These are phyloP conservation scores for Hura crepitans DNA, from an alignment of 441 rosid genomes.

Conservation along the genomic window DNA sequence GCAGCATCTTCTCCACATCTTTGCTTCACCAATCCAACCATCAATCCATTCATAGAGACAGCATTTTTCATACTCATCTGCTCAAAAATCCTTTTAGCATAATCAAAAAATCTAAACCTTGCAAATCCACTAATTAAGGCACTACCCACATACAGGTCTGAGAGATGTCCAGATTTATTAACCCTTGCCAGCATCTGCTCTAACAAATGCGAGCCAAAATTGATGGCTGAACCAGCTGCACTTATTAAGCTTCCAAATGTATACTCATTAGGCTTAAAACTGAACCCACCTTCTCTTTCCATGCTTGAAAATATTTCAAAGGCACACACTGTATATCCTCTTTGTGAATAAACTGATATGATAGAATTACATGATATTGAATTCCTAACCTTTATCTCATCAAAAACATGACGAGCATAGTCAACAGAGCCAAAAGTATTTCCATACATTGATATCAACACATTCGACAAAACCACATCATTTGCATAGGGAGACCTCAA, in stretches of 20 bases:
- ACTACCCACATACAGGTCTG: slow-evolving; percentile 82
- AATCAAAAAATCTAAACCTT: slow-evolving; percentile 48
- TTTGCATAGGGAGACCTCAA: slow-evolving; percentile 45
- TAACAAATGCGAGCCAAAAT: slow-evolving; percentile 49
- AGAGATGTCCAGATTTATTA: slow-evolving; percentile 56
- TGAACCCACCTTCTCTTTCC: slow-evolving; percentile 40
- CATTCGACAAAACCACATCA: slow-evolving; percentile 58
- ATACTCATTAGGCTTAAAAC: slow-evolving; percentile 65
- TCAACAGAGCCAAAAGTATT: slow-evolving; percentile 35
- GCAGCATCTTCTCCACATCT: slow-evolving; percentile 66
- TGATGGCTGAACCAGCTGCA: slow-evolving; percentile 49
- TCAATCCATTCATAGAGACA: slow-evolving; percentile 72
- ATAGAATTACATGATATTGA: slow-evolving; percentile 71
- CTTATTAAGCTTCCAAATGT: slow-evolving; percentile 79
- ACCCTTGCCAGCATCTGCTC: slow-evolving; percentile 61
- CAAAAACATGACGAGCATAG: slow-evolving; percentile 52
- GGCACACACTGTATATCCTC: slow-evolving; percentile 45
- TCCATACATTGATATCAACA: slow-evolving; percentile 74
- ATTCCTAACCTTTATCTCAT: slow-evolving; percentile 51
- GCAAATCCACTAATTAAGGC: slow-evolving; percentile 75
- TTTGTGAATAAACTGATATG: slow-evolving; percentile 62
- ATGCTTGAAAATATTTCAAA: slow-evolving; percentile 57
- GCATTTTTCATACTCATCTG: slow-evolving; percentile 62
- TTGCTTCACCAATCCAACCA: slow-evolving; percentile 75
- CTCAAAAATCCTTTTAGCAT: slow-evolving; percentile 55